Evolutionary conservation across 495 filamentous ascomycete species (phyloP), one percentile per base, ranked within the genome.

Genomic region (Hyphodiscus hymeniophilus): DNA sequence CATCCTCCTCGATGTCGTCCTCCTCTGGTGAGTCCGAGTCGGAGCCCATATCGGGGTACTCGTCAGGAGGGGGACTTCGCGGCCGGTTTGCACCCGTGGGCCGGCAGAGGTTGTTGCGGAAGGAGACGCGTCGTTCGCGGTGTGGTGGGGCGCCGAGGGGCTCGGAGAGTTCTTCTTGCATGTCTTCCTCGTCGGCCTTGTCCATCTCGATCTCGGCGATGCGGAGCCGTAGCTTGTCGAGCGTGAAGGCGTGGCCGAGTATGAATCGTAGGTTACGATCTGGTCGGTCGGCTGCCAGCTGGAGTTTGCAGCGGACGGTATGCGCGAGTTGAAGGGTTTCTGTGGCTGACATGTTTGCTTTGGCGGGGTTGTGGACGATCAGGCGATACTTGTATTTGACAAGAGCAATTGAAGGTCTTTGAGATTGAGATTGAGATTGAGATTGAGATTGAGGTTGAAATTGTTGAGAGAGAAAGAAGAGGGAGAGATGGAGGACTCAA

Each of bases 401-500:
- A n/a, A n/a, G n/a, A n/a, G n/a, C n/a, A n/a, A n/a, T n/a, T n/a
- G n/a, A n/a, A n/a, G n/a, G n/a, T n/a, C n/a, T 28, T 28, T 5
- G 26, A 28, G 26, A 10, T 28, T 28, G 26, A 28, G 26, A n/a
- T n/a, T n/a, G n/a, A n/a, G n/a, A n/a, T n/a, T n/a, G n/a, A n/a
- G 26, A 28, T 4, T 28, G 26, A 28, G 26, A 28, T 28, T 4
- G 26, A 28, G 26, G 26, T 5, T 28, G 26, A 10, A 10, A 28
- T 5, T 4, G 26, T 28, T 28, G 26, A 28, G 26, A 49, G 16
- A 2, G 4, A 56, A 11, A 24, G 52, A 3, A 42, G 56, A 21
- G 52, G 52, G 48, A 48, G 56, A 8, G 51, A 49, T 17, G n/a
- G n/a, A n/a, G n/a, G 45, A 52, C 5, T 52, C 44, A 4, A 51